Percentiles rank a stretch among this genome's conserved stretches.
These are phyloP conservation scores for Cucumis hystrix DNA, from an alignment of 306 rosid species.

Conservation along the genomic window DNA sequence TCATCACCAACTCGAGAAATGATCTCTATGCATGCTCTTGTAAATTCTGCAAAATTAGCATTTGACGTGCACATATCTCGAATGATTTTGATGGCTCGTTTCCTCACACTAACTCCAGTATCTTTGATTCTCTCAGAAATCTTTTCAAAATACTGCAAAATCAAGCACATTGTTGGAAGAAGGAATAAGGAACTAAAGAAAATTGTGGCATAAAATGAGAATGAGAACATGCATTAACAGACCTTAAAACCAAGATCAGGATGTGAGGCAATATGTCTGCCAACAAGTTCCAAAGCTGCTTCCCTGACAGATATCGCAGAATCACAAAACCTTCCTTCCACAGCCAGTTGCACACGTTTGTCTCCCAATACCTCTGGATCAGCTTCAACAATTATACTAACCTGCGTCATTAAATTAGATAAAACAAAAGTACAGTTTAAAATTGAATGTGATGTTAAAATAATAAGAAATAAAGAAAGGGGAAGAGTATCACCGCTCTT, in stretches of 20 bases:
- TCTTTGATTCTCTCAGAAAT: conserved; percentile 91
- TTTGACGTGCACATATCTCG: conserved; percentile 95
- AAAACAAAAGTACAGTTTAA: conserved; percentile 1
- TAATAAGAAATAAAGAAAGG: not conserved
- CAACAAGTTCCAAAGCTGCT: conserved; percentile 98
- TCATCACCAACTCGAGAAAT: conserved; percentile 85
- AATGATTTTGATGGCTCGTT: conserved; percentile 91
- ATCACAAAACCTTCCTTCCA: conserved; percentile 96
- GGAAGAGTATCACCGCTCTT: conserved; percentile 52
- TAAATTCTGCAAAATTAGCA: conserved; percentile 63
- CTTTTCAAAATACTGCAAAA: conserved; percentile 84
- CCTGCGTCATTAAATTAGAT: conserved; percentile 41
- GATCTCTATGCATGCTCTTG: conserved; percentile 84
- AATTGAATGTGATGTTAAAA: not conserved
- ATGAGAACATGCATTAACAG: conserved; percentile 12
- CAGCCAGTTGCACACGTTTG: conserved; percentile 68
- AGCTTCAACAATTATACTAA: conserved; percentile 97
- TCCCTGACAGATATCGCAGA: conserved; percentile 92
- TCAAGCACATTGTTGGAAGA: not conserved
- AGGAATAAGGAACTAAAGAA: not conserved
- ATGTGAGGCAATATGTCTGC: conserved; percentile 97
- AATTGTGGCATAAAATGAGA: not conserved
- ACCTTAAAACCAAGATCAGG: conserved; percentile 99
- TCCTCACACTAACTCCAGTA: conserved; percentile 94
- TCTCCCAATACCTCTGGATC: conserved; percentile 96